Conservation (phyloP, 805 yeast species). For the Candida fluviatilis region DNA sequence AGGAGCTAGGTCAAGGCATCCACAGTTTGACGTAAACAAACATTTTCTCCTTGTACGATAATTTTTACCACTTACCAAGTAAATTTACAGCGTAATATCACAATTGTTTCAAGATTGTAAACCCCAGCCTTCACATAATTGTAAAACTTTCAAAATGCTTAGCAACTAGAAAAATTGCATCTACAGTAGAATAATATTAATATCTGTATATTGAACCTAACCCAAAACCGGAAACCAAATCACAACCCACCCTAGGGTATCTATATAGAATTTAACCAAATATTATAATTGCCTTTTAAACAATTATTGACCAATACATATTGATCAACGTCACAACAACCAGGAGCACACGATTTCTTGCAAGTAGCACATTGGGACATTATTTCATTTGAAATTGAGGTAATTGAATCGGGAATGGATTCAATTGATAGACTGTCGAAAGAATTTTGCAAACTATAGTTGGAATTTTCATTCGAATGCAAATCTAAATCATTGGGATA, state of each 20-base stretch:
- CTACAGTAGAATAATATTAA: too few relatives aligned
- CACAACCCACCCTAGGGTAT: not conserved
- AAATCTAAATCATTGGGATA: not conserved
- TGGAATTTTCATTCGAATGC: not conserved
- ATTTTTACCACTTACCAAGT: too few relatives aligned
- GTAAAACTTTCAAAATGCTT: too few relatives aligned
- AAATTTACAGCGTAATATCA: too few relatives aligned
- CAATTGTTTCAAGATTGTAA: too few relatives aligned
- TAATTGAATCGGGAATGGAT: not conserved
- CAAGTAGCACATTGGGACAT: not conserved
- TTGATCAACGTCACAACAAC: not conserved
- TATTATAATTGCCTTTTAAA: not conserved
- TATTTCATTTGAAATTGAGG: not conserved
- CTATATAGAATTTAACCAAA: constrained; percentile 1
- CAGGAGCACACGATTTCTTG: not conserved
- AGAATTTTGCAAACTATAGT: not conserved
- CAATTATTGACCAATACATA: not conserved
- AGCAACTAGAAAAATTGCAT: too few relatives aligned
- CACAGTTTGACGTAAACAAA: too few relatives aligned
- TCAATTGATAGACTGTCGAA: not conserved
- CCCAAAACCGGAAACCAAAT: not conserved
- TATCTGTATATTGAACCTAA: not conserved
- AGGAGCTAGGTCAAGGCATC: too few relatives aligned
- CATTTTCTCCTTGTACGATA: too few relatives aligned
- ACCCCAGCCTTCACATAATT: too few relatives aligned